Evolutionary conservation across 2,329 filamentous ascomycete species (phyloP).

Genomic region (Dryadomyces sulphureus): DNA sequence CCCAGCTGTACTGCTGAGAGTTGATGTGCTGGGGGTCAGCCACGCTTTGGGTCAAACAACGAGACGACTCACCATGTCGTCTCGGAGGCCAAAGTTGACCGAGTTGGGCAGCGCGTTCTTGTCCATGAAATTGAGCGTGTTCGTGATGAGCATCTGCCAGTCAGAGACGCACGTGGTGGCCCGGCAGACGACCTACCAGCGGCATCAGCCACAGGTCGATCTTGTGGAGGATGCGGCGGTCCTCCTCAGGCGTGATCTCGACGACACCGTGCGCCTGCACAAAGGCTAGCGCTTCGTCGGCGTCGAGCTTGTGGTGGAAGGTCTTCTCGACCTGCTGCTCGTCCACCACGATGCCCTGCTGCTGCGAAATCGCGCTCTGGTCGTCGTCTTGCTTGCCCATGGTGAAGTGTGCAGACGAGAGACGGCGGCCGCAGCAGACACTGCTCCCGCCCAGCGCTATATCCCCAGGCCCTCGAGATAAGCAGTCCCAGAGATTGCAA

Average conservation of each 20-base stretch:
- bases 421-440: too few relatives aligned
- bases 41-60: background rate
- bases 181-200: background rate
- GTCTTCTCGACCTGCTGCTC: background rate
- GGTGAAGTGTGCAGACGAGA: background rate
- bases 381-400: background rate
- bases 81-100: slow-evolving; percentile 2
- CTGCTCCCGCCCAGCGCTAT: too few relatives aligned
- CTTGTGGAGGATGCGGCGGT: slow-evolving; percentile 12
- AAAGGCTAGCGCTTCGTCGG: background rate
- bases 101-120: slow-evolving; percentile 11
- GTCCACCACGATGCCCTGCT: too few relatives aligned
- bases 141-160: slow-evolving; percentile 12
- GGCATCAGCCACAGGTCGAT: slow-evolving; percentile 12
- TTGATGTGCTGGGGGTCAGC: slow-evolving; percentile 2
- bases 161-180: background rate
- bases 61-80: slow-evolving; percentile 5
- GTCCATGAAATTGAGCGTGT: slow-evolving; percentile 16
- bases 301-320: background rate
- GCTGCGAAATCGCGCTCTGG: background rate
- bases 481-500: too few relatives aligned
- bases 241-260: background rate
- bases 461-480: too few relatives aligned
- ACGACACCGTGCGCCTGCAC: background rate
- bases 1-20: slow-evolving; percentile 6